phyloP scores from a whole-genome alignment of 345 rosid species.

The Sisymbrium irio region DNA sequence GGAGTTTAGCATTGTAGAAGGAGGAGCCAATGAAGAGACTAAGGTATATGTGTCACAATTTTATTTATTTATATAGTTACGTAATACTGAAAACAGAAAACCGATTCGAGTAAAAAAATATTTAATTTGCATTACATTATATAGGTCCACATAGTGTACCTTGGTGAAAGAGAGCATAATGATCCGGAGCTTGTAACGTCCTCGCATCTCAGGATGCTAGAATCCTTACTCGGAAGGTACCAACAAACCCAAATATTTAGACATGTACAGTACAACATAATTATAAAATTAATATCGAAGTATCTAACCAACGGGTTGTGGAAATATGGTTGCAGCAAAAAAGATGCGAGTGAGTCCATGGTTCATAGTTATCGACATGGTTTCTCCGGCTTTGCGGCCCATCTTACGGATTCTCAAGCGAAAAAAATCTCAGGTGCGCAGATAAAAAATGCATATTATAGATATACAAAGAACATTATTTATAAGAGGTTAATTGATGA shows the following conservation, averaged over 20 bases:
- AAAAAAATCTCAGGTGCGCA: conserved; percentile 24
- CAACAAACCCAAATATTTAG: background rate
- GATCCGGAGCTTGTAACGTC: conserved; percentile 44
- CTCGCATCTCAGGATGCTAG: conserved; percentile 56
- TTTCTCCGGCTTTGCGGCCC: conserved; percentile 77
- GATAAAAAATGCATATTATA: background rate
- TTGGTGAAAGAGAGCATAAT: conserved; percentile 48
- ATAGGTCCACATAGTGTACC: conserved; percentile 57
- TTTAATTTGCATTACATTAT: too few relatives aligned
- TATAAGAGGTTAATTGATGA: background rate
- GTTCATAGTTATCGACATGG: conserved; percentile 67
- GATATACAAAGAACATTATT: background rate
- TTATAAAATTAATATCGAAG: background rate
- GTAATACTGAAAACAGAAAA: background rate
- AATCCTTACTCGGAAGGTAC: conserved; percentile 57
- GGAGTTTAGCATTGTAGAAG: background rate
- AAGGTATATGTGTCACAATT: conserved; percentile 15
- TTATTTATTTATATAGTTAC: background rate
- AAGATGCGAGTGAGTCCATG: conserved; percentile 32
- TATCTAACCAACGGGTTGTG: background rate
- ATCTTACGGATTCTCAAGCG: conserved; percentile 55
- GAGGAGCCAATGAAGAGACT: conserved; percentile 9
- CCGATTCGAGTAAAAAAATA: background rate
- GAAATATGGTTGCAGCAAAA: conserved; percentile 39
- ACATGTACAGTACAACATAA: background rate